phyloP scores from a whole-genome alignment of 768 basidiomycete genomes.

The Fomitopsis pulvina region DNA sequence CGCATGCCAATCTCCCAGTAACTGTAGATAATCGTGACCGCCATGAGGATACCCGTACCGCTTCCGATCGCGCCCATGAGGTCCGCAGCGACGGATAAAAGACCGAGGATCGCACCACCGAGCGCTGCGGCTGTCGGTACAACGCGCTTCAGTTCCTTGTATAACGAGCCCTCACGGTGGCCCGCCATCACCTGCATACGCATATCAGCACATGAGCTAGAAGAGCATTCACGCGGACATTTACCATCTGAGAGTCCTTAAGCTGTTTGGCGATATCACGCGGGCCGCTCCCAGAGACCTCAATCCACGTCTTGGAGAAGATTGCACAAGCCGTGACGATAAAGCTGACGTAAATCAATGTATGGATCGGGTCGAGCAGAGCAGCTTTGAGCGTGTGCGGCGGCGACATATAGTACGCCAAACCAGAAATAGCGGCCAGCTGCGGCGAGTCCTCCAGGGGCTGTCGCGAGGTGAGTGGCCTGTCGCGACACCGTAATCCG shows the following conservation, averaged over 20 bases:
- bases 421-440: slow-evolving; percentile 81
- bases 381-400: slow-evolving; percentile 90
- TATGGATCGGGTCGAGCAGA: slow-evolving; percentile 91
- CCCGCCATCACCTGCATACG: slow-evolving; percentile 58
- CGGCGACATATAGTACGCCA: slow-evolving; percentile 97
- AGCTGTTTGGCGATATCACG: slow-evolving; percentile 96
- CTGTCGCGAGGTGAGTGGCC: slow-evolving; percentile 29
- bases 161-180: slow-evolving; percentile 96
- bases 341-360: slow-evolving; percentile 83
- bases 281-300: slow-evolving; percentile 93
- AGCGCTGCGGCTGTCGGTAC: slow-evolving; percentile 98
- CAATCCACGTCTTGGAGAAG: slow-evolving; percentile 99
- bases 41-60: slow-evolving; percentile 95
- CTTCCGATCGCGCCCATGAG: slow-evolving; percentile 94
- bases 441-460: slow-evolving; percentile 93
- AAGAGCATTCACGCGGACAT: neutral
- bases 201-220: neutral
- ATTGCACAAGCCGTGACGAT: slow-evolving; percentile 92
- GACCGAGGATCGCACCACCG: slow-evolving; percentile 93
- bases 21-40: slow-evolving; percentile 95
- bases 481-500: neutral
- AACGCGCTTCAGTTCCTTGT: slow-evolving; percentile 97
- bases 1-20: slow-evolving; percentile 94
- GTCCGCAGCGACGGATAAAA: slow-evolving; percentile 88
- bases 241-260: slow-evolving; percentile 95